These are phyloP conservation scores for Neonectria ditissima DNA, from an alignment of 2,329 filamentous ascomycete species.

Conservation along the genomic window DNA sequence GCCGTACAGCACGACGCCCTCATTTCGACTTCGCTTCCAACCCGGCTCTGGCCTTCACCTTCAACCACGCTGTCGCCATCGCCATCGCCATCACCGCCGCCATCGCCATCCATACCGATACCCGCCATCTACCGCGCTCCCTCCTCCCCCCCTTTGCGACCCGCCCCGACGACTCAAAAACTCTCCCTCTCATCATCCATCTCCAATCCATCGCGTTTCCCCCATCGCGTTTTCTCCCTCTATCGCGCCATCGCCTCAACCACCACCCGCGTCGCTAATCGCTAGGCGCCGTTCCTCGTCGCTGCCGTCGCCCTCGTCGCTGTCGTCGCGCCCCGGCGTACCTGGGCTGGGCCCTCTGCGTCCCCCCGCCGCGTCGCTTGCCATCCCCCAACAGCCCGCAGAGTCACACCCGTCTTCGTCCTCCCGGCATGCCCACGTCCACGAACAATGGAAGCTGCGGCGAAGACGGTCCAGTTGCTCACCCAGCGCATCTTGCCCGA, in stretches of 20 bases:
- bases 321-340: conserved; percentile 39
- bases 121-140: conserved; percentile 29
- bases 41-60: conserved; percentile 1
- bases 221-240: conserved; percentile 14
- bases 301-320: conserved; percentile 10
- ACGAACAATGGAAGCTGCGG: conserved; percentile 69
- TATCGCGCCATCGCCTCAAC: conserved; percentile 2
- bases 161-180: conserved; percentile 7
- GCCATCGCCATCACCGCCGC: conserved; percentile 10
- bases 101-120: conserved; percentile 29
- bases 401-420: conserved; percentile 43
- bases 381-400: conserved; percentile 39
- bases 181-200: background rate
- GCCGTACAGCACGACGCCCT: conserved; percentile 30
- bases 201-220: conserved; percentile 12
- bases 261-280: background rate
- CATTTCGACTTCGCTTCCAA: conserved; percentile 27
- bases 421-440: conserved; percentile 52
- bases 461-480: conserved; percentile 66
- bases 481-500: conserved; percentile 64
- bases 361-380: conserved; percentile 39
- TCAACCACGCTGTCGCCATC: conserved; percentile 22
- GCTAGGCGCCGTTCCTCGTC: conserved; percentile 3
- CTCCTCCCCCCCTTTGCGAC: conserved; percentile 30
- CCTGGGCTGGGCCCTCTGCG: conserved; percentile 21